Evolutionary conservation across 2,329 filamentous ascomycete species (phyloP), one percentile per base, ranked within the genome.

Genomic region (Fusarium tuaranense): DNA sequence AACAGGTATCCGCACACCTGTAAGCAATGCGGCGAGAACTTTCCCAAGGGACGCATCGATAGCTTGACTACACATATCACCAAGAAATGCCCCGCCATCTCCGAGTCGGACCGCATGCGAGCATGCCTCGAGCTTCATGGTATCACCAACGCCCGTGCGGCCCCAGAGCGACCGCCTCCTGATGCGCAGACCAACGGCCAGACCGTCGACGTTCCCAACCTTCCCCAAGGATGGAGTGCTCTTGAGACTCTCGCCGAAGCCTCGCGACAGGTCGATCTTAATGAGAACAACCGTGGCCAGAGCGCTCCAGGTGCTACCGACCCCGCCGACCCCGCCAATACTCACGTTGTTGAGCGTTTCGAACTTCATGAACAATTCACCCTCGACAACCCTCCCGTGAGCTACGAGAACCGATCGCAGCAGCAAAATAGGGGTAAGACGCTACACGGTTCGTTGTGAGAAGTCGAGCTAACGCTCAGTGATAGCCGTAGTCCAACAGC

Each of bases 1-100:
- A 98, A 97, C 83, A 91, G 95, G 68, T 98, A 98, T 81, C 92
- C 94, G 78, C 94, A 98, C 81, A 97, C 94, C 14, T 98, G 95
- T 89, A 96, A 94, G 83, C 89, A 92, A 75, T 97, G 95, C 82
- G 94, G 94, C 76, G 93, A 97, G 83, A 93, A 93, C 82, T 98
- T 98, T 73, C 93, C 94, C 73, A 97, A 97, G 81, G 95, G 95
- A 71, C 91, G 95, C 72, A 93, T 94, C 79, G 95, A 98, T 80
- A 94, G 91, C 78, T 85, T 98, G 70, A 93, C 91, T 51, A 92
- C 89, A 72, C 95, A 98, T 80, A 88, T 98, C 66, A 92, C 94
- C 63, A 97, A 95, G 82, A 95, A 93, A 86, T 98, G 95, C 81
- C 93, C 94, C 46, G 93, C 92, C 64, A 92, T 97, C 63, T 90